Evolutionary conservation across 2,329 filamentous ascomycete species (phyloP).

Genomic region (Curvularia sp.): DNA sequence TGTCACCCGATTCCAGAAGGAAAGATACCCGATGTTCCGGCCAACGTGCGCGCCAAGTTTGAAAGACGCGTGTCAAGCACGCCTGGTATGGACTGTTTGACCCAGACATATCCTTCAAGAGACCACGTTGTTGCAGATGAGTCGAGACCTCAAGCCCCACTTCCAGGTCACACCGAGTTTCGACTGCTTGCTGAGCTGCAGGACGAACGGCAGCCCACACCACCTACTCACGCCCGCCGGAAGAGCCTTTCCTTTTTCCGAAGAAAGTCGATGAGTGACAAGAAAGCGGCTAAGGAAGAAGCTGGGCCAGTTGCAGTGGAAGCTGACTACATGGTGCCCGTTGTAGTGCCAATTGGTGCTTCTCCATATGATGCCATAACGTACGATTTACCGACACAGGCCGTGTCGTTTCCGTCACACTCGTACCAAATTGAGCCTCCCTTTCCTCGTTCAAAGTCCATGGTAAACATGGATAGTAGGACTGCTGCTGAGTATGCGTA

Average conservation of each 20-base stretch:
- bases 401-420: slow-evolving; percentile 38
- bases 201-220: slow-evolving; percentile 31
- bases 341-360: slow-evolving; percentile 51
- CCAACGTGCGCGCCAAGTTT: slow-evolving; percentile 46
- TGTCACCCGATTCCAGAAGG: slow-evolving; percentile 40
- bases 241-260: slow-evolving; percentile 44
- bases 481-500: slow-evolving; percentile 47
- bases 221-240: slow-evolving; percentile 32
- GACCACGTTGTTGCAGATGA: slow-evolving; percentile 32
- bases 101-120: slow-evolving; percentile 44
- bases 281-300: slow-evolving; percentile 10
- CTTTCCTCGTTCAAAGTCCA: slow-evolving; percentile 39
- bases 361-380: slow-evolving; percentile 56
- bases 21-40: slow-evolving; percentile 45
- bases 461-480: slow-evolving; percentile 45
- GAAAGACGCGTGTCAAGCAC: slow-evolving; percentile 44
- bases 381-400: slow-evolving; percentile 23
- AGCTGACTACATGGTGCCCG: slow-evolving; percentile 51
- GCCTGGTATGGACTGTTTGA: slow-evolving; percentile 48
- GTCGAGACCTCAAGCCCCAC: slow-evolving; percentile 8
- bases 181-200: slow-evolving; percentile 27
- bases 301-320: slow-evolving; percentile 28
- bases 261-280: slow-evolving; percentile 35
- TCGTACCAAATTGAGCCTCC: slow-evolving; percentile 46
- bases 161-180: slow-evolving; percentile 19